Evolutionary conservation across 2,329 filamentous ascomycete genomes (phyloP).

Genomic region (Ceratocystis huliohia): DNA sequence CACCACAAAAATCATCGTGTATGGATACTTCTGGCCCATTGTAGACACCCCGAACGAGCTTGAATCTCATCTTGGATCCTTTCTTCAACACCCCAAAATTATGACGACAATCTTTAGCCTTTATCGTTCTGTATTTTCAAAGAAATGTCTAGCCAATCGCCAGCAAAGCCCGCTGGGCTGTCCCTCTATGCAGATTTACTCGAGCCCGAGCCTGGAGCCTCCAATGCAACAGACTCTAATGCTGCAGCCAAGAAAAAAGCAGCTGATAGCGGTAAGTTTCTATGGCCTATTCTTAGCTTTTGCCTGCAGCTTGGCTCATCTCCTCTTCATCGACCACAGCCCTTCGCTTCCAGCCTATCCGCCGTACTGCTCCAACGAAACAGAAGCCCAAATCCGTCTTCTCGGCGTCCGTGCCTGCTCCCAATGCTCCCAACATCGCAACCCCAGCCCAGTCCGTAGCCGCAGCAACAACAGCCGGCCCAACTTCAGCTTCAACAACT

Average conservation of each 20-base stretch:
- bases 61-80: not conserved
- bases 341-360: conserved; percentile 77
- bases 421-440: conserved; percentile 25
- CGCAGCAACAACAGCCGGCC: conserved; percentile 28
- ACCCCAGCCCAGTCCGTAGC: conserved; percentile 25
- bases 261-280: conserved; percentile 31
- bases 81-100: not conserved
- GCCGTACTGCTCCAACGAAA: conserved; percentile 51
- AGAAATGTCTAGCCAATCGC: conserved; percentile 16
- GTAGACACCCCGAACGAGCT: not conserved
- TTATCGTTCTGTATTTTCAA: not conserved
- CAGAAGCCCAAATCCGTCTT: conserved; percentile 50
- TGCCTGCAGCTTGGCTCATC: not conserved
- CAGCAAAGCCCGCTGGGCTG: conserved; percentile 37
- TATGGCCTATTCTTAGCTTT: no score
- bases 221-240: conserved; percentile 35
- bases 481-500: conserved; percentile 27
- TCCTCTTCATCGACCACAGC: conserved; percentile 34
- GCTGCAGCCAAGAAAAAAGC: conserved; percentile 42
- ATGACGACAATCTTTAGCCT: not conserved
- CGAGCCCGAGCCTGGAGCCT: conserved; percentile 37
- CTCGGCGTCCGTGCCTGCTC: conserved; percentile 32
- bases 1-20: not conserved
- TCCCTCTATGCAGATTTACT: conserved; percentile 80
- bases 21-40: conserved; percentile 5